Conservation (phyloP, 306 rosid genomes). For the Fragaria ananassa region DNA sequence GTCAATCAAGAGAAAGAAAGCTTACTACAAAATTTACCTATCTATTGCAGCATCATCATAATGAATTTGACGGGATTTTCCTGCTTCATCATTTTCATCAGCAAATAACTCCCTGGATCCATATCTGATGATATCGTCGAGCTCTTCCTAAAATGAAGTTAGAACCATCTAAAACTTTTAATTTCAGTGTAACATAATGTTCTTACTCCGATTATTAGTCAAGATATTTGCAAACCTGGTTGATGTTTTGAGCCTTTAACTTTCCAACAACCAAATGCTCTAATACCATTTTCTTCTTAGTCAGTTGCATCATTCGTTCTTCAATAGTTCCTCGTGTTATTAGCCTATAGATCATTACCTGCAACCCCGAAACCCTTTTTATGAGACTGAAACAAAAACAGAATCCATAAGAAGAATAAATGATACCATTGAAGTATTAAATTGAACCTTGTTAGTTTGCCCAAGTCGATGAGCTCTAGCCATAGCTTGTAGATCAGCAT, state of each 20-base stretch:
- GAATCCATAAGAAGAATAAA: not conserved
- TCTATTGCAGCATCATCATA: slow-evolving; percentile 94
- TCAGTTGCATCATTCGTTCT: slow-evolving; percentile 99
- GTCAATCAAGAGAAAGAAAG: slow-evolving; percentile 6
- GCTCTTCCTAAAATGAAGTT: slow-evolving; percentile 67
- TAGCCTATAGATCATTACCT: slow-evolving; percentile 97
- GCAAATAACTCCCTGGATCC: slow-evolving; percentile 98
- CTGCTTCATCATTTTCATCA: slow-evolving; percentile 89
- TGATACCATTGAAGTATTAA: slow-evolving; percentile 22
- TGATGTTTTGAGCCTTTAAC: slow-evolving; percentile 88
- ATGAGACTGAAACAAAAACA: slow-evolving; percentile 22
- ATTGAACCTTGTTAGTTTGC: slow-evolving; percentile 87
- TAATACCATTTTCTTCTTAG: slow-evolving; percentile 98
- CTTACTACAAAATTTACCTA: slow-evolving; percentile 41
- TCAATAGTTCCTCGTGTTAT: slow-evolving; percentile 91
- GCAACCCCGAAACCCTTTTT: slow-evolving; percentile 31
- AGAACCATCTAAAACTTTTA: slow-evolving; percentile 22
- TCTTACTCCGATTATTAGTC: not conserved
- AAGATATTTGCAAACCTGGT: slow-evolving; percentile 61
- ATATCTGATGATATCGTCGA: slow-evolving; percentile 93
- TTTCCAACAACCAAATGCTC: slow-evolving; percentile 98
- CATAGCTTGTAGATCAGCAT: slow-evolving; percentile 99
- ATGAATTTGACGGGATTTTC: slow-evolving; percentile 96
- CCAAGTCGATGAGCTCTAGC: slow-evolving; percentile 99
- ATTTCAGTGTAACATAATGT: slow-evolving; percentile 10